Evolutionary conservation across 2,329 filamentous ascomycete species (phyloP).

Genomic region (Cladorrhinum sp.): DNA sequence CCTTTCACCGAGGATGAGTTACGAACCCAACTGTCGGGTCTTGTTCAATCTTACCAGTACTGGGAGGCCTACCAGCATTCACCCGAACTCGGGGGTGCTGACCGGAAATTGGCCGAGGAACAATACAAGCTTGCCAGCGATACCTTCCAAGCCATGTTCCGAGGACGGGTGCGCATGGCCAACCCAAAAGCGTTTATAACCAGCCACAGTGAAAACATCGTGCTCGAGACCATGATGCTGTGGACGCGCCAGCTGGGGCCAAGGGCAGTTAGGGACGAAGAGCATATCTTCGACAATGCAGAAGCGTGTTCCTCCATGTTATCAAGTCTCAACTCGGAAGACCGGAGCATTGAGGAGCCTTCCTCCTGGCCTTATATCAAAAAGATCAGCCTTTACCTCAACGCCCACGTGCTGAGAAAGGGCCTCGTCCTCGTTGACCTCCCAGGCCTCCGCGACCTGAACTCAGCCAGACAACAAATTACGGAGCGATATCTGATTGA

Average conservation of each 20-base stretch:
- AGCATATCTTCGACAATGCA: constrained; percentile 1
- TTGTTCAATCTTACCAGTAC: constrained; percentile 38
- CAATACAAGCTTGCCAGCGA: constrained; percentile 35
- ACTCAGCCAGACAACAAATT: constrained; percentile 41
- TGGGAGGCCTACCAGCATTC: not conserved
- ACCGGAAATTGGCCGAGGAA: constrained; percentile 27
- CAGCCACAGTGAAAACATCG: constrained; percentile 3
- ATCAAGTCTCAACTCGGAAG: constrained; percentile 39
- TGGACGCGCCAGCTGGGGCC: constrained; percentile 27
- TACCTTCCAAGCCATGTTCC: constrained; percentile 40
- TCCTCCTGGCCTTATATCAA: constrained; percentile 44
- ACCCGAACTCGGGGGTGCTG: constrained; percentile 23
- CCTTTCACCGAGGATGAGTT: constrained; percentile 34
- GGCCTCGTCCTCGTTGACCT: constrained; percentile 49
- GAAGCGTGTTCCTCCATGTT: constrained; percentile 37
- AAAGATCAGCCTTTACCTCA: constrained; percentile 44
- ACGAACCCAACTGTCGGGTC: constrained; percentile 32
- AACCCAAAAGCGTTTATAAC: not conserved
- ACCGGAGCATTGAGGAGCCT: constrained; percentile 15
- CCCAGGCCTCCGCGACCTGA: constrained; percentile 47
- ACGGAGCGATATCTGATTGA: constrained; percentile 44
- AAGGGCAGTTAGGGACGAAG: not conserved
- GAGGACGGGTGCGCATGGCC: constrained; percentile 18
- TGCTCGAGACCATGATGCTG: constrained; percentile 22
- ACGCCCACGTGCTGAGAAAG: constrained; percentile 45